Evolutionary conservation across 2,329 filamentous ascomycete species (phyloP), one percentile per base, ranked within the genome.

Genomic region (Ilyonectria destructans): DNA sequence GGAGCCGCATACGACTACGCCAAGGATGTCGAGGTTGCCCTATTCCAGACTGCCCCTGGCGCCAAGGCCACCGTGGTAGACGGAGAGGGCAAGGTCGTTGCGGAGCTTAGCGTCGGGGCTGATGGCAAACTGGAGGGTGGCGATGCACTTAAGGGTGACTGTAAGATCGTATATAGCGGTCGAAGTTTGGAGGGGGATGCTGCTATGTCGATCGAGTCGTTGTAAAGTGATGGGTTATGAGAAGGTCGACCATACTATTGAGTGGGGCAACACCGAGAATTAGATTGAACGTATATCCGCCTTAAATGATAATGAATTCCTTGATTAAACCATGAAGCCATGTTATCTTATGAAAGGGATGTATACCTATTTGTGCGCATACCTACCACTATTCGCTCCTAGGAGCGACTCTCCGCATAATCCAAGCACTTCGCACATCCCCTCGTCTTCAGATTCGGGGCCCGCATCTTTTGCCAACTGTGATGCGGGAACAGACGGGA

Each of bases 1-100:
- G 81, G 84, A 15, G 81, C 83, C 1, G 84, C 84, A 2, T 87
- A 87, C 60, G 83, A 87, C 70, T 87, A 87, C 69, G 73, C 75
- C 2, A 70, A 76, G n/a, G 81, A 85, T 60, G 80, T 85, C 43
- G 87, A 88, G 70, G 80, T 88, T 23, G 80, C 80, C 33, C 73
- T 86, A 21, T 88, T 87, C 63, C 79, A 84, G 43, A 80, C 77
- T 4, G 74, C 67, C 2, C 74, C 82, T 23, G 85, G 85, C 1
- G 81, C 84, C 2, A 84, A 77, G 67, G 77, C 84, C 0, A 77
- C 78, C 1, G 62, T 88, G 4, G 80, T 87, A 1, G 81, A 85
- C 68, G 80, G 74, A 2, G 78, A 84, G 3, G 85, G 86, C 1
- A 80, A 80, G 19, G 70, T 69, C 6, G 52, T 84, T n/a, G 85